Base-by-base conservation (phyloP, 306 rosid genomes). In the Abrus precatorius region DNA sequence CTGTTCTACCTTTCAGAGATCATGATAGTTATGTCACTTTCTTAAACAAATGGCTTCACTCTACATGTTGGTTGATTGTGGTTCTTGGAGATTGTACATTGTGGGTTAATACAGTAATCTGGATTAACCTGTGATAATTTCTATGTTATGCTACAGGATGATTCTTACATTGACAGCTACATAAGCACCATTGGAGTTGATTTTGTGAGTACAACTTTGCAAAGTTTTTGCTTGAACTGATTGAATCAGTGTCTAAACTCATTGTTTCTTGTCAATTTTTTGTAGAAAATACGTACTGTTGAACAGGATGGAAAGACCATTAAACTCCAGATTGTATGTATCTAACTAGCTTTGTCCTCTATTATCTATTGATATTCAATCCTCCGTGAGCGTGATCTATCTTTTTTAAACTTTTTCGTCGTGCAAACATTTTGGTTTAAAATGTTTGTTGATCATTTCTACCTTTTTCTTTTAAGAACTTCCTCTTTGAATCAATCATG, bases 121-220 rank as follows among this genome's bases (percentile, higher is more conserved):
- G 55, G 62, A 65, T 52, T 43, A 77, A 65, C 64, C 20, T 62
- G 5, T 49, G 14, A 55, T 45, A 45, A 47, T 57, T 61, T 69
- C 49, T 48, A 10, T 48, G 3, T 36, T 77, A 34, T 78, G 57
- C 38, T 86, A 44, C 86, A 95, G 98, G 98, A 95, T 79, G 97
- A 95, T 83, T 95, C 98, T 1, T 95, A 95, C 84, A 79, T 95
- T 54, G 98, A 95, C 14, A 95, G 97, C 92, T 95, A 95, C 90
- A 95, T 95, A 70, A 95, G 98, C 89, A 95, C 98, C 69, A 95
- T 95, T 49, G 98, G 98, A 68, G 98, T 92, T 85, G 98, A 95
- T 86, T 95, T 95, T 86, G 98, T 92, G 83, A 91, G 98, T 79
- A 68, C 69, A 62, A 62, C 72, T 53, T 32, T 45, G 57, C 44